phyloP scores from a whole-genome alignment of 2,329 filamentous ascomycete species.

The Ceratocystis variospora region DNA sequence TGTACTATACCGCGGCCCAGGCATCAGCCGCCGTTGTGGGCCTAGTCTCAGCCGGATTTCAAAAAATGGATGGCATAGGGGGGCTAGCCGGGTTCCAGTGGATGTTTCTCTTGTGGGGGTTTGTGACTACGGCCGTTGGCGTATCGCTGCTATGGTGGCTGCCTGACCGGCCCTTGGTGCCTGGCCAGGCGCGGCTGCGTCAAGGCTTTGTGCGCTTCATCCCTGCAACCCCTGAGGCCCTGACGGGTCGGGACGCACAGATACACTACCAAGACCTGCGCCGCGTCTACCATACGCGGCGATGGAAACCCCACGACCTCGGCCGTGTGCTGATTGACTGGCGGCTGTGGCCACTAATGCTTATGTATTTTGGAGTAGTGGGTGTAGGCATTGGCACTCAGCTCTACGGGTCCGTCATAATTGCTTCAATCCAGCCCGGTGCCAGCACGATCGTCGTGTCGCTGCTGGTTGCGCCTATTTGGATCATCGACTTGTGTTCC shows the following conservation, averaged over 20 bases:
- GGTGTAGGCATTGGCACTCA: slow-evolving; percentile 85
- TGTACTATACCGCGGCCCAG: slow-evolving; percentile 80
- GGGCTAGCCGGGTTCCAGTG: slow-evolving; percentile 73
- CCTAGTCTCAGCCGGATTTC: slow-evolving; percentile 79
- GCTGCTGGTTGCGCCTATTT: slow-evolving; percentile 78
- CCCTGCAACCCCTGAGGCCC: slow-evolving; percentile 53
- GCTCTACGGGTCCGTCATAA: slow-evolving; percentile 77
- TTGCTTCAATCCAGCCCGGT: slow-evolving; percentile 58
- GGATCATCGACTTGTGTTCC: slow-evolving; percentile 82
- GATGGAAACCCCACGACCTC: slow-evolving; percentile 62
- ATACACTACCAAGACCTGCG: slow-evolving; percentile 74
- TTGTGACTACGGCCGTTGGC: slow-evolving; percentile 59
- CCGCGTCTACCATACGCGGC: slow-evolving; percentile 60
- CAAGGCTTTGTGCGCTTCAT: slow-evolving; percentile 48
- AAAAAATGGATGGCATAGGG: slow-evolving; percentile 68
- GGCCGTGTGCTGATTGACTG: slow-evolving; percentile 62
- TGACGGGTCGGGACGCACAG: slow-evolving; percentile 61
- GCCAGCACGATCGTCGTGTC: slow-evolving; percentile 65
- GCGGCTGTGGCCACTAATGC: slow-evolving; percentile 69
- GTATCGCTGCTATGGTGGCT: slow-evolving; percentile 76
- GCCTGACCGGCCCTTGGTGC: slow-evolving; percentile 64
- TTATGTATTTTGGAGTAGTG: slow-evolving; percentile 94
- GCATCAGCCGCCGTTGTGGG: slow-evolving; percentile 81
- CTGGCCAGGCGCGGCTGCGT: slow-evolving; percentile 45
- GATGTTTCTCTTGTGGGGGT: slow-evolving; percentile 85